Evolutionary conservation across 2,329 filamentous ascomycete genomes (phyloP), one percentile per base, ranked within the genome.

Genomic region (Trichoderma citrinoviride): DNA sequence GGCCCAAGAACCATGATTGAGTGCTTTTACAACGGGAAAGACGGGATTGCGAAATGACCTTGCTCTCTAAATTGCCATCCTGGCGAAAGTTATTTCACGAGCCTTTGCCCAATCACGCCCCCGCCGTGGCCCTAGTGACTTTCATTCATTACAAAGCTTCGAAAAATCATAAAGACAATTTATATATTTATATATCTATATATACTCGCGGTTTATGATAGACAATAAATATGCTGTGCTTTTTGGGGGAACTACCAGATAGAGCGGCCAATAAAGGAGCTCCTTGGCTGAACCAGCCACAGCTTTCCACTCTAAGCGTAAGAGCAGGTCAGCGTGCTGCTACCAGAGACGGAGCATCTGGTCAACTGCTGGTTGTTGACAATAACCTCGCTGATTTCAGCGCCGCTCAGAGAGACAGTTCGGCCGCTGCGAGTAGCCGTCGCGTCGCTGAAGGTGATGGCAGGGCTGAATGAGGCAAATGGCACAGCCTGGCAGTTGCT

Each of bases 391-490:
- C 17, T 61, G 12, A 61, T 15, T 8, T 15, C 37, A 23, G 58
- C 58, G 15, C 58, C 58, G 7, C 58, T 61, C 2, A 61, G 58
- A 33, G 58, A 53, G 23, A 61, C 58, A n/a, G 10, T 53, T 14
- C 21, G 50, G 37, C 58, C 58, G n/a, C 41, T 61, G 3, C 19
- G 12, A 12, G 47, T 53, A 23, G 58, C 58, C 23, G 46, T 43
- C 23, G 58, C 58, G 40, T 47, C 53, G 25, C 46, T 61, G 27
- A 61, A 61, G 14, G n/a, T 50, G n/a, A 61, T 49, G 8, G 58
- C 58, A 21, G 58, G 58, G 47, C 58, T 61, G 37, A 61, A 61
- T 5, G 58, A 61, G 12, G 58, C 58, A 27, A 61, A 61, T 29
- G 58, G 58, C 7, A 61, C 58, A 27, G 40, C n/a, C 23, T 44